Evolutionary conservation across 1,284 basidiomycete species (phyloP).

Genomic region (Limonomyces culmigenus): DNA sequence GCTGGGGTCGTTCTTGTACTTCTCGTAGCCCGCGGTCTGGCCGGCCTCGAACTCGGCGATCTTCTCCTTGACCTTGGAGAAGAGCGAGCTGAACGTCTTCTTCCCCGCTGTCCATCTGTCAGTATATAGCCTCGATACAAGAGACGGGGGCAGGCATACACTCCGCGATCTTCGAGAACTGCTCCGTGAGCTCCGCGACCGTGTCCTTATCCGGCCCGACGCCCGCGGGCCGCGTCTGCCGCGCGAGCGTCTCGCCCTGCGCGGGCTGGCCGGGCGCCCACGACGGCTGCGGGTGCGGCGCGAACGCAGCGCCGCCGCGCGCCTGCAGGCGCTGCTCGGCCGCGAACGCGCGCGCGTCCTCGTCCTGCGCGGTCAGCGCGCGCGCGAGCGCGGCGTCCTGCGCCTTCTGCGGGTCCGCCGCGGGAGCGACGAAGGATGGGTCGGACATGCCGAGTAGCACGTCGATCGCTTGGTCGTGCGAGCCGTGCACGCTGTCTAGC

Average conservation of each 20-base stretch:
- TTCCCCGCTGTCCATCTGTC: constrained; percentile 37
- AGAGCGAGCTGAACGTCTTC: constrained; percentile 52
- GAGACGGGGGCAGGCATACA: constrained; percentile 23
- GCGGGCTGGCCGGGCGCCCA: background rate
- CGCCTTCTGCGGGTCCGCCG: background rate
- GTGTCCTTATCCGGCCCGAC: constrained; percentile 22
- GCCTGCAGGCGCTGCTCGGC: too few relatives aligned
- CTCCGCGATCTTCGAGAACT: constrained; percentile 58
- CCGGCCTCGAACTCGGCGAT: constrained; percentile 50
- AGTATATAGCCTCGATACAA: background rate
- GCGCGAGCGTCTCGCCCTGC: constrained; percentile 4
- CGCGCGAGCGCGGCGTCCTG: constrained; percentile 8
- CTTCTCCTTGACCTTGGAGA: constrained; percentile 65
- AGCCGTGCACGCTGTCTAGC: constrained; percentile 42
- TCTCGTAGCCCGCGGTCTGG: constrained; percentile 7
- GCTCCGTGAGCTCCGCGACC: constrained; percentile 54
- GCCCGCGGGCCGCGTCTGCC: constrained; percentile 6
- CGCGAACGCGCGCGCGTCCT: too few relatives aligned
- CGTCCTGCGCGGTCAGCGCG: constrained; percentile 55
- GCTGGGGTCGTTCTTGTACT: too few relatives aligned
- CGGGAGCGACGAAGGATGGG: constrained; percentile 21
- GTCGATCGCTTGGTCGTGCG: constrained; percentile 60
- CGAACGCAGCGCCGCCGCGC: too few relatives aligned
- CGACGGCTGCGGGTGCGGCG: too few relatives aligned
- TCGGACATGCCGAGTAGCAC: constrained; percentile 66